A percentile compares a stretch with the other conserved stretches of the same genome.
Evolutionary conservation across 2,329 filamentous ascomycete species (phyloP).

Genomic region (Verticillium albo-atrum): DNA sequence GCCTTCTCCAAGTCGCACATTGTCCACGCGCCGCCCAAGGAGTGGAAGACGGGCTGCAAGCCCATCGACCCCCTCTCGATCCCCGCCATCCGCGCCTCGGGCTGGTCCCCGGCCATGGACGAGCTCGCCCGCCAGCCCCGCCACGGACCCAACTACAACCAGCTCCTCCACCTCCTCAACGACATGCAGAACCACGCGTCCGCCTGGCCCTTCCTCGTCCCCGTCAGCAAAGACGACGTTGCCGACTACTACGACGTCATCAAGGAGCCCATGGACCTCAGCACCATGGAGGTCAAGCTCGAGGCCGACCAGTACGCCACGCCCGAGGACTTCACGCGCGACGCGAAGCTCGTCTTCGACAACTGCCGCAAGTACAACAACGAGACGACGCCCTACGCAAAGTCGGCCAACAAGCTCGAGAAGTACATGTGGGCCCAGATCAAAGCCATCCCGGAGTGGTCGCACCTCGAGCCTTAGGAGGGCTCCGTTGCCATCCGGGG

Average conservation of each 20-base stretch:
- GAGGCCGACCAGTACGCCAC: constrained; percentile 89
- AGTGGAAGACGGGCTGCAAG: constrained; percentile 74
- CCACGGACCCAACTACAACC: constrained; percentile 94
- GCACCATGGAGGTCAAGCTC: constrained; percentile 92
- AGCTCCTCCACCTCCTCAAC: constrained; percentile 86
- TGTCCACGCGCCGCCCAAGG: constrained; percentile 76
- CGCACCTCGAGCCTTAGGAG: constrained; percentile 50
- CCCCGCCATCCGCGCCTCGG: constrained; percentile 82
- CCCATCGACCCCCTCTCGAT: constrained; percentile 84
- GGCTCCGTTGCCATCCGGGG: not conserved
- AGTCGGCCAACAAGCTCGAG: constrained; percentile 87
- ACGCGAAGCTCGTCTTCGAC: constrained; percentile 84
- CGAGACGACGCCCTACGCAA: constrained; percentile 90
- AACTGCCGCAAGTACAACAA: constrained; percentile 98
- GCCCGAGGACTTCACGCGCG: constrained; percentile 87
- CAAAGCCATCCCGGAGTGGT: constrained; percentile 90
- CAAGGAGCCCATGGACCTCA: constrained; percentile 94
- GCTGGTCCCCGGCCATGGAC: constrained; percentile 98
- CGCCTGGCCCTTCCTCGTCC: constrained; percentile 91
- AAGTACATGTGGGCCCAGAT: constrained; percentile 96
- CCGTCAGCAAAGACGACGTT: constrained; percentile 93
- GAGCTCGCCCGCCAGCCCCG: constrained; percentile 90
- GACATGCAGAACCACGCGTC: constrained; percentile 91
- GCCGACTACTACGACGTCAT: constrained; percentile 99
- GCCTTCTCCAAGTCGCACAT: constrained; percentile 86